Evolutionary conservation across 176 grass and related monocot species (phyloP).

Genomic region (Alloteropsis semialata): DNA sequence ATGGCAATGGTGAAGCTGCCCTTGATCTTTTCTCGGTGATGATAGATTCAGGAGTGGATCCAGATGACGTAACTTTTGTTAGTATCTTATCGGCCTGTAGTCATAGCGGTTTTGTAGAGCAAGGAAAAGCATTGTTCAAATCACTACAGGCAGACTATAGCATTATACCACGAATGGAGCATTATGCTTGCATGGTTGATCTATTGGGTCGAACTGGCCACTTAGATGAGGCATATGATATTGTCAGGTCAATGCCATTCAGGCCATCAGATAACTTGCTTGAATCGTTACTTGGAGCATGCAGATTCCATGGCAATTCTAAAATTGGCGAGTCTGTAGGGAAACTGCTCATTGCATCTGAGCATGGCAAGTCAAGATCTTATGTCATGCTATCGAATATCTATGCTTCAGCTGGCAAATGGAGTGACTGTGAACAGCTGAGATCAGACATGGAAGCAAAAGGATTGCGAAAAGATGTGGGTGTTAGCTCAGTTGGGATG

Average conservation of each 20-base stretch:
- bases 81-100: constrained; percentile 67
- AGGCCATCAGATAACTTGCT: constrained; percentile 58
- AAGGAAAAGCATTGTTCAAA: constrained; percentile 57
- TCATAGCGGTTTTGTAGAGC: constrained; percentile 53
- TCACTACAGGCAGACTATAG: constrained; percentile 44
- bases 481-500: constrained; percentile 47
- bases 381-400: constrained; percentile 83
- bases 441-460: constrained; percentile 59
- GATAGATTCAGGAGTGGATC: constrained; percentile 44
- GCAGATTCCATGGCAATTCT: constrained; percentile 59
- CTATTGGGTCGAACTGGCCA: constrained; percentile 63
- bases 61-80: constrained; percentile 65
- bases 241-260: constrained; percentile 55
- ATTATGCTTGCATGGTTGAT: constrained; percentile 76
- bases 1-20: constrained; percentile 54
- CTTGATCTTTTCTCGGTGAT: constrained; percentile 57
- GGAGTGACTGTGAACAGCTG: constrained; percentile 54
- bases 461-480: constrained; percentile 59
- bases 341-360: constrained; percentile 43
- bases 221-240: constrained; percentile 63
- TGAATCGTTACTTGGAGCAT: constrained; percentile 75
- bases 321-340: constrained; percentile 58
- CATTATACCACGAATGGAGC: constrained; percentile 62
- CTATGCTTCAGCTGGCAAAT: constrained; percentile 64
- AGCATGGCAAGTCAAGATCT: constrained; percentile 41